These are phyloP conservation scores for Bipolaris bicolor DNA, from an alignment of 2,329 filamentous ascomycete species.

Conservation along the genomic window DNA sequence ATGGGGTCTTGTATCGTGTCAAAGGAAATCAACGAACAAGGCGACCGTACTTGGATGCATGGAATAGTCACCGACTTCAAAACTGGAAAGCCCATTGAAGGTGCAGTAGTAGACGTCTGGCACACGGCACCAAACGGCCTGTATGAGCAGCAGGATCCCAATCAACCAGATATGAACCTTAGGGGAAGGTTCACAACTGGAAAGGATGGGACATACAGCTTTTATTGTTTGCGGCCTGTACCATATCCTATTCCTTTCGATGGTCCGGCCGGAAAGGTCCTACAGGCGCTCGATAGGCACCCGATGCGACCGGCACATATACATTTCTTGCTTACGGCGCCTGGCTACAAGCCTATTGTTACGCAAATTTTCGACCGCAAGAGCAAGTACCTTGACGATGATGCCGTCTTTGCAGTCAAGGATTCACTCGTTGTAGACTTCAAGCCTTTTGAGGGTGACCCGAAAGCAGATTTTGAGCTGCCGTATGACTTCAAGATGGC, in stretches of 20 bases:
- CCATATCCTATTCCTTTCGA: constrained; percentile 63
- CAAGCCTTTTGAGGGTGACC: constrained; percentile 57
- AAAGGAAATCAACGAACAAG: constrained; percentile 53
- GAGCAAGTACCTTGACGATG: constrained; percentile 66
- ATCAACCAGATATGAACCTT: constrained; percentile 75
- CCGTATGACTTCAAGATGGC: constrained; percentile 58
- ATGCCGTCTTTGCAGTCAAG: constrained; percentile 66
- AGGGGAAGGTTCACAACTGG: constrained; percentile 75
- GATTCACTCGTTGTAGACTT: constrained; percentile 65
- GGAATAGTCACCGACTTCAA: constrained; percentile 64
- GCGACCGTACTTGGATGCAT: constrained; percentile 68
- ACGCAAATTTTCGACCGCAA: constrained; percentile 78
- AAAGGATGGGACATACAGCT: constrained; percentile 64
- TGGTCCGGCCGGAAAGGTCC: constrained; percentile 64
- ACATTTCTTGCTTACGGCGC: constrained; percentile 63
- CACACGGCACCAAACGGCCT: constrained; percentile 74
- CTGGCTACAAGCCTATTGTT: constrained; percentile 70
- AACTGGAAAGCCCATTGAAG: constrained; percentile 68
- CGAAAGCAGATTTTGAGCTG: constrained; percentile 60
- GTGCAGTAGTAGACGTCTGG: constrained; percentile 77
- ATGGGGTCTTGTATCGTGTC: constrained; percentile 71
- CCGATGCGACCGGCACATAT: constrained; percentile 69
- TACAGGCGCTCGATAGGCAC: constrained; percentile 65
- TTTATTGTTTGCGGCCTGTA: constrained; percentile 52
- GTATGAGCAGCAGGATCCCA: constrained; percentile 73